Conservation (phyloP, 139 green algal species). For the Zygnema circumcarinatum region DNA sequence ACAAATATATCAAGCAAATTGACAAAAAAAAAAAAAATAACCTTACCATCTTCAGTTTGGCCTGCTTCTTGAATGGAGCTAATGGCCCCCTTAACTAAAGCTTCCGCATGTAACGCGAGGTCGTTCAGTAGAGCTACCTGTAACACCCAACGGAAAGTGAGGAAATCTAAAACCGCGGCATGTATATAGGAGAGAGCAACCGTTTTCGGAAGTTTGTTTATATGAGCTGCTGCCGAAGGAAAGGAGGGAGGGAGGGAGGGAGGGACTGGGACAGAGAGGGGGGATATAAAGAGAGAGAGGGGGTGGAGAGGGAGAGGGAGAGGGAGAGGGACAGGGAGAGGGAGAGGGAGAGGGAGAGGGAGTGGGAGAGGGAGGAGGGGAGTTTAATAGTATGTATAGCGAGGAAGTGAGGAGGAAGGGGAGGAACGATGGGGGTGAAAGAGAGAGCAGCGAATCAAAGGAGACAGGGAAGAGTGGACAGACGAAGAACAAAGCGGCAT, state of each 20-base stretch:
- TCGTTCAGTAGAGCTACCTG: conserved; percentile 40
- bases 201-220: neutral
- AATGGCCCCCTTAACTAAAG: conserved; percentile 26
- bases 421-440: neutral
- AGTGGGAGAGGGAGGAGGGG: neutral
- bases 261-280: no score
- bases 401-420: neutral
- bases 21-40: neutral
- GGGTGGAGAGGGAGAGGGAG: neutral
- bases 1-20: neutral
- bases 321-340: no score
- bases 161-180: neutral
- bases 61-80: conserved; percentile 31
- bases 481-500: neutral
- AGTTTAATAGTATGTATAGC: no score
- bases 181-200: neutral
- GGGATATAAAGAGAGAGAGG: neutral
- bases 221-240: neutral
- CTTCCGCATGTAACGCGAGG: conserved; percentile 15
- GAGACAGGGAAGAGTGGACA: neutral
- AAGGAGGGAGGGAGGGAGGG: neutral
- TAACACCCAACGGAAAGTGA: neutral
- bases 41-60: neutral
- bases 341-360: neutral
- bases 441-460: neutral